Base-by-base conservation (phyloP, 1,139 yeast species). In the Maudiozyma humilis region DNA sequence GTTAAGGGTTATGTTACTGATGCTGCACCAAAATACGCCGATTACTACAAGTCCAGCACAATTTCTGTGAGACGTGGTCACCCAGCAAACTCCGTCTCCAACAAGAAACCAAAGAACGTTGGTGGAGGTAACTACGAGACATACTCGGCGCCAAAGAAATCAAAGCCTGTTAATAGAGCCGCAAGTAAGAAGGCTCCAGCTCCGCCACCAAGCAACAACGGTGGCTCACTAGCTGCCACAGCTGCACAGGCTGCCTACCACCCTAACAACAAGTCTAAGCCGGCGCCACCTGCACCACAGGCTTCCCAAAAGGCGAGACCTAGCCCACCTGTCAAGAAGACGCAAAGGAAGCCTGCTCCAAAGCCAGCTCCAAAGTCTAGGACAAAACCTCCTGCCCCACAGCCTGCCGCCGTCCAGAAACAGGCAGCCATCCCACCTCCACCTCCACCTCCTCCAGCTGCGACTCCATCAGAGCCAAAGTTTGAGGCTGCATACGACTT, bases 401-500 rank as follows among this genome's bases (percentile, higher is more conserved):
- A 49, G 54, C 27, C 33, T 17, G 45, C 59, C 42, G 44, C 54
- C 31, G n/a, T 38, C 59, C 56, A 49, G 35, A 27, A 46, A 41
- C 39, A 46, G 45, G 56, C 61, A 17, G 59, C 56, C 5, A 57
- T 56, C 5, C 70, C 73, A 1, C 82, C 88, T 1, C 88, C 94
- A 4, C 82, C 93, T 1, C 79, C 84, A 1, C 76, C 84, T 8
- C 74, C 81, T 0, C 71, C 78, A 0, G 68, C 70, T 4, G 67
- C 73, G 2, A 68, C 72, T 42, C 88, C 95, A 1, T 71, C 79
- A 45, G 76, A 70, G 58, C 96, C 96, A 25, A 80, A 85, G 2
- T 93, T 73, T 63, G 81, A 79, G 56, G 98, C 95, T 0, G 77
- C 88, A 47, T 93, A 84, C 60, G 96, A 88, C 54, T 93, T 85